Evolutionary conservation across 2,329 filamentous ascomycete species (phyloP).

Genomic region (Aspergillus ibericus): DNA sequence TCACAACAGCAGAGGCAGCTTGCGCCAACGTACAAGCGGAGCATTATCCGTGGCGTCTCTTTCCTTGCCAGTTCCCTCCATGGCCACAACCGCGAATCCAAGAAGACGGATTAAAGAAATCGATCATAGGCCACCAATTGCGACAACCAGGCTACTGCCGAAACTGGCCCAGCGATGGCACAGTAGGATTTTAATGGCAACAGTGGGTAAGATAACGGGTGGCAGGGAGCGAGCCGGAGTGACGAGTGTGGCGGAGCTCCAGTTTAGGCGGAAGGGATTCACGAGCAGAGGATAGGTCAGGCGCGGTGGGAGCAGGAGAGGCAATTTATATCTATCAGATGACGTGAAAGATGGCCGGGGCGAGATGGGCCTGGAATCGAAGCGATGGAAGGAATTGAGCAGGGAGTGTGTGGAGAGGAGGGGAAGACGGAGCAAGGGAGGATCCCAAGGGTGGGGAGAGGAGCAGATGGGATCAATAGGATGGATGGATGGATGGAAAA

Average conservation of each 20-base stretch:
- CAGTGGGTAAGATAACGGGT: constrained; percentile 3
- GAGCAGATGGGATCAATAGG: constrained; percentile 5
- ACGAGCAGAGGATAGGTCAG: not conserved
- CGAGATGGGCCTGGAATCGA: not conserved
- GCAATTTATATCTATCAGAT: not conserved
- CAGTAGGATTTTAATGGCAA: not conserved
- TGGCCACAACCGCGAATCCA: constrained; percentile 30
- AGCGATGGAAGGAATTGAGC: constrained; percentile 1
- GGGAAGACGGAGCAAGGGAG: not conserved
- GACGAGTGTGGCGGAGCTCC: constrained; percentile 7
- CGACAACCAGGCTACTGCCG: not conserved
- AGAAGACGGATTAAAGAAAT: constrained; percentile 20
- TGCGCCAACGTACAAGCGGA: constrained; percentile 35
- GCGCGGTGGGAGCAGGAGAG: not conserved
- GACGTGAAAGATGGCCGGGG: not conserved
- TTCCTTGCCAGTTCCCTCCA: constrained; percentile 37
- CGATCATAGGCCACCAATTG: constrained; percentile 31
- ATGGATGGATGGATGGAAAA: constrained; percentile 23
- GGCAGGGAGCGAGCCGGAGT: not conserved
- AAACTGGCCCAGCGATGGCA: not conserved
- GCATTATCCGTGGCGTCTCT: constrained; percentile 38
- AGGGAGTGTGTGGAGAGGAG: constrained; percentile 12
- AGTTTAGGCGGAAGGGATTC: constrained; percentile 3
- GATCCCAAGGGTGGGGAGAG: not conserved
- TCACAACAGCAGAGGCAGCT: constrained; percentile 7